These are phyloP conservation scores for Xylaria arbuscula DNA, from an alignment of 2,329 filamentous ascomycete species.

Conservation along the genomic window DNA sequence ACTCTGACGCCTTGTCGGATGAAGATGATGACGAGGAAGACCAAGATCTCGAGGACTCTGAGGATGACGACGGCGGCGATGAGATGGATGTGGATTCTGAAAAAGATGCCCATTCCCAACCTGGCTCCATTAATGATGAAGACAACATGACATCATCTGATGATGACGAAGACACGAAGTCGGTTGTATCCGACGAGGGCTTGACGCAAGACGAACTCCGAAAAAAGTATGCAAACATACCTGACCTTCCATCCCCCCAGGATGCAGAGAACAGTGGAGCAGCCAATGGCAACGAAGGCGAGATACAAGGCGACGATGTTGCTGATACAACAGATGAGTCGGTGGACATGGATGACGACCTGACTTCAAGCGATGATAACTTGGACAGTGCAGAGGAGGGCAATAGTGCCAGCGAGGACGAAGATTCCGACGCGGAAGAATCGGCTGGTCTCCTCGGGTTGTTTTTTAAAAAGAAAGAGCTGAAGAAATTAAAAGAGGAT, in stretches of 20 bases:
- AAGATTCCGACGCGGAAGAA: constrained; percentile 59
- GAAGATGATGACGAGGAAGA: constrained; percentile 54
- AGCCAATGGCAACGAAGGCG: background rate
- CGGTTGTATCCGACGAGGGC: constrained; percentile 67
- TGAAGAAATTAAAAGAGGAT: constrained; percentile 63
- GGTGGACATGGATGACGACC: constrained; percentile 74
- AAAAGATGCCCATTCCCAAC: constrained; percentile 47
- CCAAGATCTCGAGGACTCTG: constrained; percentile 56
- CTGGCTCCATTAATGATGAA: constrained; percentile 57
- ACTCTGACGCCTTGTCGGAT: constrained; percentile 61
- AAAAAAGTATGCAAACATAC: constrained; percentile 75
- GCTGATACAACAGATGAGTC: constrained; percentile 72
- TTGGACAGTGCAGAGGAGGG: constrained; percentile 59
- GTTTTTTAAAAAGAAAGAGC: constrained; percentile 68
- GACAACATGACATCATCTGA: constrained; percentile 73
- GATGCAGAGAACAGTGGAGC: constrained; percentile 39
- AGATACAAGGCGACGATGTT: constrained; percentile 44
- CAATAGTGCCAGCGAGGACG: constrained; percentile 49
- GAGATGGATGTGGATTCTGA: constrained; percentile 55
- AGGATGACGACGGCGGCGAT: constrained; percentile 59
- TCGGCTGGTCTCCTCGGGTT: constrained; percentile 64
- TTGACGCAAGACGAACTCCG: constrained; percentile 76
- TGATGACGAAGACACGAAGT: constrained; percentile 68
- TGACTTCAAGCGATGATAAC: constrained; percentile 66
- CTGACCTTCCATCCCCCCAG: constrained; percentile 54